phyloP scores from a whole-genome alignment of 148 eudicot species.

The Camellia japonica region DNA sequence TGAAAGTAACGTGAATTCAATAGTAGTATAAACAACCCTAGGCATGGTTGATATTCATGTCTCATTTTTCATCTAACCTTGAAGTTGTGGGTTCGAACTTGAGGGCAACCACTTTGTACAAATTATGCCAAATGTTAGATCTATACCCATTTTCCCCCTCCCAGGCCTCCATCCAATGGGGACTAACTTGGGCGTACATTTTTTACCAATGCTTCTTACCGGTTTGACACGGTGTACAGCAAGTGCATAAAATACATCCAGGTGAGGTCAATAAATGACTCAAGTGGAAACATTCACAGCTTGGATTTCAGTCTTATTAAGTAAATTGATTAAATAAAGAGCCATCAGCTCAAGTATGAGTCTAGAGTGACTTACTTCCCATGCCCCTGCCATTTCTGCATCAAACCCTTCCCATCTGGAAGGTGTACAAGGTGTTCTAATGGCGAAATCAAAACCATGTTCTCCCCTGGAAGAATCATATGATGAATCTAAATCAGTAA shows the following conservation, averaged over 20 bases:
- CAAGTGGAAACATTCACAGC: neutral
- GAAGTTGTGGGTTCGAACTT: too few relatives aligned
- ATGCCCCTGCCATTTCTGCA: slow-evolving; percentile 80
- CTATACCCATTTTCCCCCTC: too few relatives aligned
- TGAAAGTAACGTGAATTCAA: neutral
- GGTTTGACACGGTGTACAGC: neutral
- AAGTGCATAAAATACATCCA: neutral
- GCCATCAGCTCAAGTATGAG: slow-evolving; percentile 4
- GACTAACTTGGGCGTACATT: too few relatives aligned
- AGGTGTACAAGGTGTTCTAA: slow-evolving; percentile 94
- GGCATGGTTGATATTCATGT: neutral
- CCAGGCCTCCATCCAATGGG: too few relatives aligned
- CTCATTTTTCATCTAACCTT: neutral
- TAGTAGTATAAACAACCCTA: neutral
- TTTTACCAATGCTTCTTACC: neutral
- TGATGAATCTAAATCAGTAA: slow-evolving; percentile 7
- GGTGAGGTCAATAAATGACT: neutral
- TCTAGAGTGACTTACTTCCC: slow-evolving; percentile 63
- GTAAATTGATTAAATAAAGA: neutral
- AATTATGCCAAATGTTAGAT: too few relatives aligned
- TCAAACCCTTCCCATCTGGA: slow-evolving; percentile 91
- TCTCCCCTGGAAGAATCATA: slow-evolving; percentile 57
- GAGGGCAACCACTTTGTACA: too few relatives aligned
- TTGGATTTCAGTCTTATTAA: neutral
- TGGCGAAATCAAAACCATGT: slow-evolving; percentile 76